Conservation (phyloP, 2,329 filamentous ascomycete species). For the Hortaea werneckii region DNA sequence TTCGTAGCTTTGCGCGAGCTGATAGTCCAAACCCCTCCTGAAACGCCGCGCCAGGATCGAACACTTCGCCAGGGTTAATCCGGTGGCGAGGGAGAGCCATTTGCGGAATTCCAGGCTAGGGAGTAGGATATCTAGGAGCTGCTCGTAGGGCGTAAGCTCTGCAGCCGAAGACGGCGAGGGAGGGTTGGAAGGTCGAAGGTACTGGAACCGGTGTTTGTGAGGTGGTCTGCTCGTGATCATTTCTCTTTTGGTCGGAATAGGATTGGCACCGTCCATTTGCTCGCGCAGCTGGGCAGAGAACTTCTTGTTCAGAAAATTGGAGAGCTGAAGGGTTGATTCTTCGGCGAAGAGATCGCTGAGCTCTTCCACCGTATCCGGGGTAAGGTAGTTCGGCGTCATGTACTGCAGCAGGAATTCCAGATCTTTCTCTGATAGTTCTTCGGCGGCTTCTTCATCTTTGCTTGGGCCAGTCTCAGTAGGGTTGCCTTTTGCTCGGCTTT, state of each 20-base stretch:
- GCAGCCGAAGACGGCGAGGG: conserved; percentile 6
- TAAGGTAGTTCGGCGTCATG: conserved; percentile 81
- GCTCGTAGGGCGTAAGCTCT: conserved; percentile 50
- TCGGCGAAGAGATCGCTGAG: conserved; percentile 71
- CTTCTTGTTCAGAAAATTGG: conserved; percentile 65
- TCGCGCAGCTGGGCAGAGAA: conserved; percentile 63
- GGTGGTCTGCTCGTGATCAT: conserved; percentile 59
- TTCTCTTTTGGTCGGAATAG: conserved; percentile 22
- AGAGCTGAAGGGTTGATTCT: conserved; percentile 72
- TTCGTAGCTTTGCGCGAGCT: conserved; percentile 75
- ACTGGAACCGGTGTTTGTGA: conserved; percentile 90
- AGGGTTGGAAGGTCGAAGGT: conserved; percentile 36
- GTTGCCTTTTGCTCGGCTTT: neutral
- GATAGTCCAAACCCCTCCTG: conserved; percentile 79
- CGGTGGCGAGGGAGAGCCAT: conserved; percentile 79
- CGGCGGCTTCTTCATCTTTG: conserved; percentile 10
- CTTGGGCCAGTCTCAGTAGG: neutral
- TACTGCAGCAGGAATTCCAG: conserved; percentile 85
- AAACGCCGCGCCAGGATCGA: conserved; percentile 80
- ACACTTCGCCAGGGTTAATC: conserved; percentile 59
- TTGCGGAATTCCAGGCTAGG: conserved; percentile 79
- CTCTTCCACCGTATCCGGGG: conserved; percentile 79
- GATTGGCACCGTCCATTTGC: conserved; percentile 56
- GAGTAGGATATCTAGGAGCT: conserved; percentile 71
- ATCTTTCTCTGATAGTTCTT: conserved; percentile 61